Conservation (phyloP, 1,284 basidiomycete species). For the Coniferiporia weirii region DNA sequence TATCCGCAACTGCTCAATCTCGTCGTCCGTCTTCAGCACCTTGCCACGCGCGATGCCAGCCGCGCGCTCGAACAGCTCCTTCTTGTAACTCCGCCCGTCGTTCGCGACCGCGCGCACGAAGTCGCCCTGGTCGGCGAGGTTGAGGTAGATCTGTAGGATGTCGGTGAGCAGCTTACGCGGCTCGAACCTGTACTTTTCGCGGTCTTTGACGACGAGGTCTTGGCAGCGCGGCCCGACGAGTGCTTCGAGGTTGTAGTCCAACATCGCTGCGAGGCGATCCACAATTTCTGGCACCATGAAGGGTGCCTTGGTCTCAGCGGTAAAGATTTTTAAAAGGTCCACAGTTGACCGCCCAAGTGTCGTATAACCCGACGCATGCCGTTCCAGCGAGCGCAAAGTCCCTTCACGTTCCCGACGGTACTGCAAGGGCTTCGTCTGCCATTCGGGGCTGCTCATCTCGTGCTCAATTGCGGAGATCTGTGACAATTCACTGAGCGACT, state of each 20-base stretch:
- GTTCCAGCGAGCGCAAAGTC: constrained; percentile 76
- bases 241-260: constrained; percentile 91
- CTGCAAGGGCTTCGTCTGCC: constrained; percentile 60
- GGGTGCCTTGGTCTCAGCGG: constrained; percentile 84
- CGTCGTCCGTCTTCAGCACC: constrained; percentile 73
- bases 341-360: constrained; percentile 86
- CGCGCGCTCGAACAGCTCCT: constrained; percentile 81
- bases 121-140: constrained; percentile 74
- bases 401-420: constrained; percentile 83
- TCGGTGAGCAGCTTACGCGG: constrained; percentile 82
- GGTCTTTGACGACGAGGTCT: constrained; percentile 82
- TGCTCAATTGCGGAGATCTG: constrained; percentile 85
- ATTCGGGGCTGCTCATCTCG: constrained; percentile 77
- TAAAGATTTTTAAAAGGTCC: constrained; percentile 86
- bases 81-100: constrained; percentile 90
- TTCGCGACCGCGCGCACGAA: constrained; percentile 89
- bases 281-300: constrained; percentile 98
- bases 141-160: constrained; percentile 89
- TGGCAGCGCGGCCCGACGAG: constrained; percentile 85
- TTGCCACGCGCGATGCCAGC: constrained; percentile 64
- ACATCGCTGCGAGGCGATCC: constrained; percentile 91
- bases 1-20: constrained; percentile 67
- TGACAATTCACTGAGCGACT: constrained; percentile 84
- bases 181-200: constrained; percentile 87
- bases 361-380: constrained; percentile 81